Conservation (phyloP, 2,329 filamentous ascomycete genomes). For the Aspergillus tamarii region DNA sequence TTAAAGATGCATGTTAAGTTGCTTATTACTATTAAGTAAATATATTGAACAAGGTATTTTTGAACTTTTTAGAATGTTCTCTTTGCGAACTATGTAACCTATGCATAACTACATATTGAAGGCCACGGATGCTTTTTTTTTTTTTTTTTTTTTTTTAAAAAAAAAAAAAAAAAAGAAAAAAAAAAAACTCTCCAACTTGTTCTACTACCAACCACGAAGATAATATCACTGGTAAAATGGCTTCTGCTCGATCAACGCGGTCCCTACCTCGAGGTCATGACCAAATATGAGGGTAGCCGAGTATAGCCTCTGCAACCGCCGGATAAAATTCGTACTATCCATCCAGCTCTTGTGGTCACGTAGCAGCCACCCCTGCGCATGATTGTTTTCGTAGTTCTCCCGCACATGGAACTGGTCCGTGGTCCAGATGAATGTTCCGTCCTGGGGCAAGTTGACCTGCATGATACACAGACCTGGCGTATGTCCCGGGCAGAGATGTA, state of each 20-base stretch:
- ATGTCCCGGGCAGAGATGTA: constrained; percentile 42
- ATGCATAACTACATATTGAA: too few species aligned
- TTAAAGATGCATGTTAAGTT: too few species aligned
- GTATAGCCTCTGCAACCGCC: constrained; percentile 33
- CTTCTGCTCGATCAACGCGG: not conserved
- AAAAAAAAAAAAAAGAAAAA: too few species aligned
- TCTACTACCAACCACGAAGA: not conserved
- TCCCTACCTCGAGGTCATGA: not conserved
- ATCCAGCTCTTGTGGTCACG: constrained; percentile 44
- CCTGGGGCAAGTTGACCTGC: constrained; percentile 40
- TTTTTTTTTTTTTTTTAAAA: too few species aligned
- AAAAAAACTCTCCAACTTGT: not conserved
- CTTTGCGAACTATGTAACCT: too few species aligned
- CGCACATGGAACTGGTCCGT: constrained; percentile 45
- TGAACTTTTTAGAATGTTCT: too few species aligned
- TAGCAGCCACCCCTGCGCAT: constrained; percentile 42
- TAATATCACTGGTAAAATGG: not conserved
- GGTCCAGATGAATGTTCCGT: constrained; percentile 46
- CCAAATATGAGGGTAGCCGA: constrained; percentile 37
- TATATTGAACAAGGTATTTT: too few species aligned
- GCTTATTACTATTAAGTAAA: too few species aligned
- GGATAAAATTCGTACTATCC: constrained; percentile 38
- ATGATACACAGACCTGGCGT: constrained; percentile 41
- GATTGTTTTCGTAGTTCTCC: constrained; percentile 42
- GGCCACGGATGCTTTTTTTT: too few species aligned